Percentiles rank a stretch among this genome's conserved stretches.
These are phyloP conservation scores for Nannochloropsis gaditana DNA, from an alignment of 108 stramenopile genomes.

Conservation along the genomic window DNA sequence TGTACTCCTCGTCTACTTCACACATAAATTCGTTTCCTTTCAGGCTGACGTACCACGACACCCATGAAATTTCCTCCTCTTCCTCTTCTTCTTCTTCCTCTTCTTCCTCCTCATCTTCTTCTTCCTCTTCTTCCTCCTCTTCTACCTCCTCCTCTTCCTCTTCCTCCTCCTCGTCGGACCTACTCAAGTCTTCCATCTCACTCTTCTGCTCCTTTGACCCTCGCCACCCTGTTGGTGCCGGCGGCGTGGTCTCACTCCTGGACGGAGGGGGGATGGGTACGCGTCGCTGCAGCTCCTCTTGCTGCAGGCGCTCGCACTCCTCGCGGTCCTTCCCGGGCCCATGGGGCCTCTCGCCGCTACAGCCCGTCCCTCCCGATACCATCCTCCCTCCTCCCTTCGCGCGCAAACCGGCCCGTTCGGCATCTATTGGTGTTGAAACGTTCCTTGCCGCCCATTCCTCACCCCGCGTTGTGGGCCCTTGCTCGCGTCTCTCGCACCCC, in stretches of 20 bases:
- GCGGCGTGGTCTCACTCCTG: background rate
- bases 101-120: background rate
- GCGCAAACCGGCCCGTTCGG: too few species aligned
- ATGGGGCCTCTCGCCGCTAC: too few species aligned
- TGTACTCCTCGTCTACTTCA: slow-evolving; percentile 89
- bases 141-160: background rate
- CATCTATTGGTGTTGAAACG: too few species aligned
- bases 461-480: too few species aligned
- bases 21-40: slow-evolving; percentile 82
- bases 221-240: background rate
- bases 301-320: too few species aligned
- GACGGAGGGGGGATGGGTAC: too few species aligned
- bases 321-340: too few species aligned
- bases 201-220: slow-evolving; percentile 2
- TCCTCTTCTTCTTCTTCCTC: background rate
- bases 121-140: background rate
- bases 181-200: slow-evolving; percentile 20
- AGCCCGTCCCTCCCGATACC: too few species aligned
- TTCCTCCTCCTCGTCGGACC: background rate
- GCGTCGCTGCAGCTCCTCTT: too few species aligned
- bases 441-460: too few species aligned
- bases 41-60: slow-evolving; percentile 93
- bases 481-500: too few species aligned
- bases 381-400: too few species aligned
- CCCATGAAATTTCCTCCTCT: slow-evolving; percentile 96